phyloP scores from a whole-genome alignment of 768 basidiomycete species.

The Suillus spraguei region DNA sequence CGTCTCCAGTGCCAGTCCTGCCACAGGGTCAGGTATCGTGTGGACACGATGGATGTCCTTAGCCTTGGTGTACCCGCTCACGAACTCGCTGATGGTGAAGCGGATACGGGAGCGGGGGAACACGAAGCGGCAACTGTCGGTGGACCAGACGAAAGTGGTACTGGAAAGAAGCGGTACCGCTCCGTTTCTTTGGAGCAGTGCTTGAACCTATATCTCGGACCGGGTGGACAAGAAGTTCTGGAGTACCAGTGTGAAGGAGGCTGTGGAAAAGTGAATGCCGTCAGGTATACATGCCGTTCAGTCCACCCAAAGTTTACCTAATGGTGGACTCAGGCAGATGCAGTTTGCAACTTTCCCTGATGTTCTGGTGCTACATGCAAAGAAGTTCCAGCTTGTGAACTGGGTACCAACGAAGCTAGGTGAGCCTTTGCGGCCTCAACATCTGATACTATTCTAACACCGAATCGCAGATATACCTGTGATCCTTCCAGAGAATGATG shows the following conservation, averaged over 20 bases:
- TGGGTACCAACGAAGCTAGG: slow-evolving; percentile 98
- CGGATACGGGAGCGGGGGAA: slow-evolving; percentile 15
- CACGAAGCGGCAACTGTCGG: neutral
- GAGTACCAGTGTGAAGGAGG: slow-evolving; percentile 86
- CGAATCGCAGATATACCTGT: slow-evolving; percentile 76
- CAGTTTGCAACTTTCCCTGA: slow-evolving; percentile 88
- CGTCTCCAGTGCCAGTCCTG: slow-evolving; percentile 82
- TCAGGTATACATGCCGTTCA: slow-evolving; percentile 21
- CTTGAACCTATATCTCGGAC: slow-evolving; percentile 49
- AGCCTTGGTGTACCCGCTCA: slow-evolving; percentile 77
- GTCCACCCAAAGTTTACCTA: neutral
- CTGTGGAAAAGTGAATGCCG: slow-evolving; percentile 62
- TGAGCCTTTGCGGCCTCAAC: slow-evolving; percentile 35
- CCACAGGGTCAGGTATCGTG: slow-evolving; percentile 77
- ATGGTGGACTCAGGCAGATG: slow-evolving; percentile 52
- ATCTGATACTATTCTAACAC: slow-evolving; percentile 5
- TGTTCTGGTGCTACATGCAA: slow-evolving; percentile 85
- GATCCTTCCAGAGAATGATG: slow-evolving; percentile 58
- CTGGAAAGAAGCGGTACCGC: slow-evolving; percentile 59
- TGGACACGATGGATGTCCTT: slow-evolving; percentile 75
- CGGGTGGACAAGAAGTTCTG: slow-evolving; percentile 58
- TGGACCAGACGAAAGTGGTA: slow-evolving; percentile 3
- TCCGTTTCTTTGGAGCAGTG: slow-evolving; percentile 64
- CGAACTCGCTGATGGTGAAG: slow-evolving; percentile 27
- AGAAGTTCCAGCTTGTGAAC: slow-evolving; percentile 92